phyloP scores from a whole-genome alignment of 108 stramenopile genomes.

The Nannochloropsis granulata region DNA sequence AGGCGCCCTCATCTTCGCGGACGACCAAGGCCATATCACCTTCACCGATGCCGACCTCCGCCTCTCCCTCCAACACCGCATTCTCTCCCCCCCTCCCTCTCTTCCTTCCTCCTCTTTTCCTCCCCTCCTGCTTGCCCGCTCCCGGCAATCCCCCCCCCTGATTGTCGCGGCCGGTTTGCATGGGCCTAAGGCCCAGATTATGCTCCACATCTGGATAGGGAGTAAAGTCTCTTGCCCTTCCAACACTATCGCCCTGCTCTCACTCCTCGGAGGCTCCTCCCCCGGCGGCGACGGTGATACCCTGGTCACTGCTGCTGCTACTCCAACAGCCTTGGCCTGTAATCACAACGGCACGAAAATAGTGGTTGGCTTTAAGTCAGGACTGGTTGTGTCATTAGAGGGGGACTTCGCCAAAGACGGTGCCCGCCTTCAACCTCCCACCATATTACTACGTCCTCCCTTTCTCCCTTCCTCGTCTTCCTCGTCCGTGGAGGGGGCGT shows the following conservation, averaged over 20 bases:
- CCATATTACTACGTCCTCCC: not conserved
- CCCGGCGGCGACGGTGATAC: not conserved
- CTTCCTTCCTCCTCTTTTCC: not conserved
- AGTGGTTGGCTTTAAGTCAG: not conserved
- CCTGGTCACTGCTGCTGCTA: not conserved
- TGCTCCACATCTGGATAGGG: not conserved
- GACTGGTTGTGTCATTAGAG: not conserved
- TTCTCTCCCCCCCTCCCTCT: not conserved
- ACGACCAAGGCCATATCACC: not conserved
- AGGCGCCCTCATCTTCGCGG: not conserved
- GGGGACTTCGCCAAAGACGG: not conserved
- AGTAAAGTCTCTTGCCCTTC: not conserved
- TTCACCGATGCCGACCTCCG: not conserved
- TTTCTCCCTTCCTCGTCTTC: not conserved
- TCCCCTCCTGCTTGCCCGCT: not conserved
- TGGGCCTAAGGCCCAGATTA: not conserved
- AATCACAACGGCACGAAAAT: not conserved
- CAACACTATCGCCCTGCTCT: not conserved
- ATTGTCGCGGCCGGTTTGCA: not conserved
- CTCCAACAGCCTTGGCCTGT: not conserved
- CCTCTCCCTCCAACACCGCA: not conserved
- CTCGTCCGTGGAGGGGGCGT: not conserved
- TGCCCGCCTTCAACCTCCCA: not conserved
- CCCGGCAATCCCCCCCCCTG: not conserved
- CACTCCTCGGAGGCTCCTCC: not conserved